Percentiles rank a stretch among this genome's conserved stretches.
Evolutionary conservation across 148 eudicot species (phyloP).

Genomic region (Vaccinium darrowii): DNA sequence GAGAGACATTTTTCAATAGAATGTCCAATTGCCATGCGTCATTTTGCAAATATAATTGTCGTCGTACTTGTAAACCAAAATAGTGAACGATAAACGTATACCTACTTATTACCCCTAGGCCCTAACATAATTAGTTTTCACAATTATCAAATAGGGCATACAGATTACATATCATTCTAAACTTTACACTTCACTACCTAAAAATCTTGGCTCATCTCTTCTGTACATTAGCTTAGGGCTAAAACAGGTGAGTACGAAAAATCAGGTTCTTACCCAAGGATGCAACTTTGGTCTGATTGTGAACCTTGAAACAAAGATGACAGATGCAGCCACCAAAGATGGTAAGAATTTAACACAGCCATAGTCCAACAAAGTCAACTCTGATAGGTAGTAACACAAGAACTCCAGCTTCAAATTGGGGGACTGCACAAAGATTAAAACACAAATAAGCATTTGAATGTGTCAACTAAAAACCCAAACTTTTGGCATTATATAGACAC

Average conservation of each 20-base stretch:
- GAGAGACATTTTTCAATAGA: not conserved
- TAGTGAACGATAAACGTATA: not conserved
- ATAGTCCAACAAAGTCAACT: conserved; percentile 77
- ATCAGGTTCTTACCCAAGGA: conserved; percentile 64
- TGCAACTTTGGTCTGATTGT: conserved; percentile 44
- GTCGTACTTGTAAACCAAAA: not conserved
- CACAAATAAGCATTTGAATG: not conserved
- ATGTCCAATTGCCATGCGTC: not conserved
- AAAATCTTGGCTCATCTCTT: not conserved
- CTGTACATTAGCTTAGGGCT: not conserved
- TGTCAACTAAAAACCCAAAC: not conserved
- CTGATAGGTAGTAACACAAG: conserved; percentile 72
- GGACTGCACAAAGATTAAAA: conserved; percentile 32
- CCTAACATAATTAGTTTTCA: not conserved
- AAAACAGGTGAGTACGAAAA: not conserved
- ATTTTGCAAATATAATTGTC: not conserved
- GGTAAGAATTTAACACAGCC: conserved; percentile 75
- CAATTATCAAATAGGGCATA: not conserved
- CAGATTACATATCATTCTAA: not conserved
- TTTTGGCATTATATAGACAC: not conserved
- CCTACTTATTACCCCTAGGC: not conserved
- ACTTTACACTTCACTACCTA: not conserved
- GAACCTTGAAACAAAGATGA: conserved; percentile 62
- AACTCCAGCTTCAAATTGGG: conserved; percentile 56
- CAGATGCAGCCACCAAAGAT: conserved; percentile 82